These are phyloP conservation scores for Penicillium bialowiezense DNA, from an alignment of 495 filamentous ascomycete genomes.

Conservation along the genomic window DNA sequence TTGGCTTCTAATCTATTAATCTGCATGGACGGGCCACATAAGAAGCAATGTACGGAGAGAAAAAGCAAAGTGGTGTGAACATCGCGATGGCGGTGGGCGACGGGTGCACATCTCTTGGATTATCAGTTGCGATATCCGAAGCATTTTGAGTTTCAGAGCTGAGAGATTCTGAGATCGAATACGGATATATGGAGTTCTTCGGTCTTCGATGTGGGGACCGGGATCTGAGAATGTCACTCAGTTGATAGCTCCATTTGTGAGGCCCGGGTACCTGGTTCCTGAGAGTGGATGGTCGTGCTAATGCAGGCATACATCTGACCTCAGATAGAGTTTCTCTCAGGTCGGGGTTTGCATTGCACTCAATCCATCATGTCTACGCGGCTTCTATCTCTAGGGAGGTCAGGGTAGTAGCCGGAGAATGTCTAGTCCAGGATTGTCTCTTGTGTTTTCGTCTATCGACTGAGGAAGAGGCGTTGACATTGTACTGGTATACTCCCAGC, in stretches of 20 bases:
- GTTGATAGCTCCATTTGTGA: constrained; percentile 14
- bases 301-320: constrained; percentile 6
- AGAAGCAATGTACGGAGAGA: not conserved
- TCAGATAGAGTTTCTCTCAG: constrained; percentile 8
- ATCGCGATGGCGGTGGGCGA: not conserved
- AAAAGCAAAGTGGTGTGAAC: not conserved
- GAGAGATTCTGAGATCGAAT: not conserved
- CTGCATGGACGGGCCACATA: not conserved
- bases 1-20: not conserved
- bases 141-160: too few relatives aligned
- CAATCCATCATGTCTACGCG: too few relatives aligned
- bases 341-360: too few relatives aligned
- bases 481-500: too few relatives aligned
- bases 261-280: constrained; percentile 12
- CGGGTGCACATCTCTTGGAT: constrained; percentile 18
- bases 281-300: constrained; percentile 9
- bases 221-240: constrained; percentile 16
- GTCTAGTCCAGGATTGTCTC: not conserved
- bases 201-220: constrained; percentile 1
- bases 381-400: too few relatives aligned
- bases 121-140: too few relatives aligned
- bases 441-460: not conserved
- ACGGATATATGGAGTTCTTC: too few relatives aligned
- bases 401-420: too few relatives aligned
- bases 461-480: too few relatives aligned